These are phyloP conservation scores for Sugiyamaella chiloensis DNA, from an alignment of 805 yeast genomes.

Conservation along the genomic window DNA sequence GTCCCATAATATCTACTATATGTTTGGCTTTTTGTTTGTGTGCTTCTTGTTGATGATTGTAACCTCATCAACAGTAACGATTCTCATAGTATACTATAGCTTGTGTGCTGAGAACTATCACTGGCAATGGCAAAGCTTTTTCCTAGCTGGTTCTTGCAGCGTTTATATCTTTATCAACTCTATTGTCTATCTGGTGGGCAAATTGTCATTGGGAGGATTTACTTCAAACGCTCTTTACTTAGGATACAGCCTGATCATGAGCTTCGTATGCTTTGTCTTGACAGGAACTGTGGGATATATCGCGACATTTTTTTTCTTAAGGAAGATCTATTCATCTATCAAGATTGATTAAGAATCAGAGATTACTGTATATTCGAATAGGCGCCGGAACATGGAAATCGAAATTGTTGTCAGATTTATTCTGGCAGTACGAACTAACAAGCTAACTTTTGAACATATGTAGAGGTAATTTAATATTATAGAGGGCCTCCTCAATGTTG, in stretches of 20 bases:
- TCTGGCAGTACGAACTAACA: too few species aligned
- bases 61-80: slow-evolving; percentile 77
- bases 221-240: slow-evolving; percentile 74
- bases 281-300: slow-evolving; percentile 89
- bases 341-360: slow-evolving; percentile 63
- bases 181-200: slow-evolving; percentile 44
- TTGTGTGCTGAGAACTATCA: slow-evolving; percentile 88
- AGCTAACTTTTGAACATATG: too few species aligned
- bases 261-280: slow-evolving; percentile 67
- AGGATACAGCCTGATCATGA: slow-evolving; percentile 76
- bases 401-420: too few species aligned
- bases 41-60: slow-evolving; percentile 78
- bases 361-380: too few species aligned
- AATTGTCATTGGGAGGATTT: slow-evolving; percentile 68
- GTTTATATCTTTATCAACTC: slow-evolving; percentile 83
- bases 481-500: too few species aligned
- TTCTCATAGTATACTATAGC: slow-evolving; percentile 76
- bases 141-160: slow-evolving; percentile 87
- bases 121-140: slow-evolving; percentile 96
- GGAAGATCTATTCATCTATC: slow-evolving; percentile 77
- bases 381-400: too few species aligned
- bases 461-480: too few species aligned
- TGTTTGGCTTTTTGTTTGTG: slow-evolving; percentile 95
- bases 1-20: slow-evolving; percentile 90
- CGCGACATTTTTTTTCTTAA: slow-evolving; percentile 67